Conservation (phyloP, 495 filamentous ascomycete species). For the Xylaria palmicola region DNA sequence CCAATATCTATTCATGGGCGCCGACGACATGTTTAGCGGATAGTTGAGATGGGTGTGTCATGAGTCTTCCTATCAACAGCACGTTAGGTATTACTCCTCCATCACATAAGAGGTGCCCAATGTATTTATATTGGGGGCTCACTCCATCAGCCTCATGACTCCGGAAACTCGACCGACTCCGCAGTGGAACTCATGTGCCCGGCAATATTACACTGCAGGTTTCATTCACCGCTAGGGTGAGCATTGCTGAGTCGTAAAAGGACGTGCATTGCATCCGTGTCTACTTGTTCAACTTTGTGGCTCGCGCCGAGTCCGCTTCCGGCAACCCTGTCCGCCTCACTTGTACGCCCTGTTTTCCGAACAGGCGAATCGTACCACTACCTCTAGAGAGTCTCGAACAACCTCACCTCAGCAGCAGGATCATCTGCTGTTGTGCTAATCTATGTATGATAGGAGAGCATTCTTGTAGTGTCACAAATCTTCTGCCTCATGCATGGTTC, state of each 20-base stretch:
- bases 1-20: constrained; percentile 55
- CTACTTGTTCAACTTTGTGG: constrained; percentile 19
- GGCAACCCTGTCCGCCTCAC: constrained; percentile 35
- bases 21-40: constrained; percentile 37
- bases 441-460: constrained; percentile 11
- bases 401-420: background rate
- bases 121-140: constrained; percentile 14
- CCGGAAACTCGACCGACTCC: constrained; percentile 3
- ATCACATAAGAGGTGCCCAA: background rate
- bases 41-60: constrained; percentile 14
- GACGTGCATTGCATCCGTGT: constrained; percentile 26
- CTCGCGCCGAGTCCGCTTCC: constrained; percentile 28
- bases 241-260: constrained; percentile 19
- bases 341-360: constrained; percentile 32
- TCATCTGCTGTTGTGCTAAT: constrained; percentile 3
- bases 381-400: constrained; percentile 6
- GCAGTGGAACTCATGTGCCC: constrained; percentile 2
- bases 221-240: constrained; percentile 13
- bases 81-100: background rate
- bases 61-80: constrained; percentile 2
- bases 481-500: constrained; percentile 8
- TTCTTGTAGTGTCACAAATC: constrained; percentile 5
- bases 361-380: constrained; percentile 24
- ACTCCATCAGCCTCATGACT: constrained; percentile 8
- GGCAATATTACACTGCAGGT: constrained; percentile 8